Evolutionary conservation across 1,284 basidiomycete species (phyloP).

Genomic region (Laetiporus sulphureus): DNA sequence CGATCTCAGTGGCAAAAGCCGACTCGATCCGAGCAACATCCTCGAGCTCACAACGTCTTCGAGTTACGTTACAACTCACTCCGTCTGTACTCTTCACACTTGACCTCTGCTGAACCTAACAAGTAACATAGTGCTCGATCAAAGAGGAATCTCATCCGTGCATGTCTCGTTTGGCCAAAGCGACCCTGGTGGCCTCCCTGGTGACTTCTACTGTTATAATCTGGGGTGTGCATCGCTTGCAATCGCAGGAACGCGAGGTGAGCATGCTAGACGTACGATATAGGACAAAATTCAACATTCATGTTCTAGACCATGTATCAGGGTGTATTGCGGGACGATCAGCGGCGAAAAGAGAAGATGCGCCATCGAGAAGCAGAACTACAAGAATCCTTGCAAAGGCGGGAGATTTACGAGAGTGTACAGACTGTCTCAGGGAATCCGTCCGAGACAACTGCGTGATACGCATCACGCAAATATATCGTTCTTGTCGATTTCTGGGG

Average conservation of each 20-base stretch:
- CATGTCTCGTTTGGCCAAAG: constrained; percentile 76
- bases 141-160: not conserved
- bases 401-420: constrained; percentile 60
- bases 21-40: too few species aligned
- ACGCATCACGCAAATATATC: too few species aligned
- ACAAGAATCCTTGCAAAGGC: constrained; percentile 57
- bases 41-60: too few species aligned
- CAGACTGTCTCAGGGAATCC: constrained; percentile 55
- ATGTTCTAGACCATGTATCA: constrained; percentile 75
- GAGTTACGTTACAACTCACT: too few species aligned
- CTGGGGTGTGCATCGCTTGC: constrained; percentile 90
- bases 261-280: constrained; percentile 10
- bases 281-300: not conserved
- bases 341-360: constrained; percentile 69
- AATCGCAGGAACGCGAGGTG: constrained; percentile 82
- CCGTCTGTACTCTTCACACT: too few species aligned
- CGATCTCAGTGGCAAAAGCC: too few species aligned
- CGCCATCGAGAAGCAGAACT: constrained; percentile 59
- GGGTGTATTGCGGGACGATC: constrained; percentile 85
- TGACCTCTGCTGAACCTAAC: too few species aligned
- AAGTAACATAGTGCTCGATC: too few species aligned
- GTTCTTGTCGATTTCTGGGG: too few species aligned
- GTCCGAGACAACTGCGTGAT: too few species aligned
- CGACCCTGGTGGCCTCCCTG: constrained; percentile 69
- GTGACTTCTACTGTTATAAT: constrained; percentile 67